A percentile compares a stretch with the other conserved stretches of the same genome.
Evolutionary conservation across 192 early-diverging fungal genomes (phyloP).

Genomic region (Cladochytrium replicatum): DNA sequence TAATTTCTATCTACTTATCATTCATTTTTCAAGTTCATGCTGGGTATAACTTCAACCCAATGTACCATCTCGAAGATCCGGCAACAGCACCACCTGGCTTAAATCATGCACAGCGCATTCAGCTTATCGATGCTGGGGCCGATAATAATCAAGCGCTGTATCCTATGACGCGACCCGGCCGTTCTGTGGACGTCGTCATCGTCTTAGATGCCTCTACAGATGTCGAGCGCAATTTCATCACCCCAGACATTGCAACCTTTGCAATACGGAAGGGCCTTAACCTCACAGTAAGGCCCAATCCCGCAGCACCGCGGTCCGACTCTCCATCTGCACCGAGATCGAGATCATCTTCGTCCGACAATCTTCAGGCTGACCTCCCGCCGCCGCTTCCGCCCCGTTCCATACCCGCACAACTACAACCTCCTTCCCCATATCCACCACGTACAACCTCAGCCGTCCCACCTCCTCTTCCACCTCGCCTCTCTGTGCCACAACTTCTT

Average conservation of each 20-base stretch:
- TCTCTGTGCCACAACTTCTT: too few species aligned
- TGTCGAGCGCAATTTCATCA: conserved; percentile 35
- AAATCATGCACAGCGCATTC: conserved; percentile 29
- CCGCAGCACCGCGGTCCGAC: too few species aligned
- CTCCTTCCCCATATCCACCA: too few species aligned
- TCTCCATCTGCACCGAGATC: too few species aligned
- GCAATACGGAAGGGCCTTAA: conserved; percentile 3
- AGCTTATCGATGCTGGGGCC: conserved; percentile 21
- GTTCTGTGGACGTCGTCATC: conserved; percentile 61
- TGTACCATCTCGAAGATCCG: conserved; percentile 11
- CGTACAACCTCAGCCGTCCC: too few species aligned
- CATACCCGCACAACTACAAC: neutral
- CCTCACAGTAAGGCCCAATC: conserved; percentile 4
- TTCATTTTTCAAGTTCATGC: too few species aligned
- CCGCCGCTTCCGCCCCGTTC: neutral
- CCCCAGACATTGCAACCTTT: conserved; percentile 8
- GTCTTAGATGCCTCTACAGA: conserved; percentile 65
- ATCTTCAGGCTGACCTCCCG: conserved; percentile 7
- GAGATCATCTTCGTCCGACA: too few species aligned
- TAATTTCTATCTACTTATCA: too few species aligned
- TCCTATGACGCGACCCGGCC: conserved; percentile 51
- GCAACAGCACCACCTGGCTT: conserved; percentile 11
- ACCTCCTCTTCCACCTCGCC: too few species aligned
- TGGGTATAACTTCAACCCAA: conserved; percentile 22
- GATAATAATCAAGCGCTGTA: conserved; percentile 76